phyloP scores from a whole-genome alignment of 2,329 filamentous ascomycete species.

The Hyphodiscus sp. region DNA sequence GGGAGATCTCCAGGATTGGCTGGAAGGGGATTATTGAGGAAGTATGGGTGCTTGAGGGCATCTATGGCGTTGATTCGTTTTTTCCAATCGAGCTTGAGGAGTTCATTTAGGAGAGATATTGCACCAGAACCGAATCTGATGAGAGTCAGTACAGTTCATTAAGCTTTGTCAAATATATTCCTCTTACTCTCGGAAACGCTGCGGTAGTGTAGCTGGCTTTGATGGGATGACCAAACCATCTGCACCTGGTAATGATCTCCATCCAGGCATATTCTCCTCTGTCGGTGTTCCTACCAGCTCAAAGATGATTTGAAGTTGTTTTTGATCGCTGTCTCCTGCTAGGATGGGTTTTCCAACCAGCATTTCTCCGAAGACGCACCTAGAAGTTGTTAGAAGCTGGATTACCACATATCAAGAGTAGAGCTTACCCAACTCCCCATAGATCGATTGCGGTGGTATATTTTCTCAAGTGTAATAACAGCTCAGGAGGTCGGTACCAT shows the following conservation, averaged over 20 bases:
- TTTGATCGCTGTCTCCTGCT: slow-evolving; percentile 77
- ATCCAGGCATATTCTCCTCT: slow-evolving; percentile 89
- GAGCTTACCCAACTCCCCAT: slow-evolving; percentile 89
- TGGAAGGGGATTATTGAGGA: slow-evolving; percentile 71
- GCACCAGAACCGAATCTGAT: slow-evolving; percentile 60
- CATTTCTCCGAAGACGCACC: slow-evolving; percentile 99
- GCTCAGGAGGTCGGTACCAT: slow-evolving; percentile 94
- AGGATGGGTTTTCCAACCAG: slow-evolving; percentile 89
- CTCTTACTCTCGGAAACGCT: slow-evolving; percentile 66
- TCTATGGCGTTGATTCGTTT: slow-evolving; percentile 89
- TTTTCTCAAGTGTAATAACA: slow-evolving; percentile 76
- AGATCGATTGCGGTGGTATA: slow-evolving; percentile 98
- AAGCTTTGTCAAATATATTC: background rate
- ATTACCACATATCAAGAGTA: background rate
- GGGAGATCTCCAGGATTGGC: slow-evolving; percentile 83
- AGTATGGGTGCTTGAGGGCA: slow-evolving; percentile 87
- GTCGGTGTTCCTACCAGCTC: slow-evolving; percentile 85
- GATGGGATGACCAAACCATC: slow-evolving; percentile 62
- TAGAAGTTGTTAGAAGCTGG: slow-evolving; percentile 32
- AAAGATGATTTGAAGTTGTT: slow-evolving; percentile 92
- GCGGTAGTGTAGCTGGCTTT: slow-evolving; percentile 58
- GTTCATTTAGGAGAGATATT: slow-evolving; percentile 71
- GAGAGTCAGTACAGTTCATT: slow-evolving; percentile 14
- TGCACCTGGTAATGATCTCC: slow-evolving; percentile 74
- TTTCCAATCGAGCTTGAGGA: slow-evolving; percentile 84